A percentile compares a stretch with the other conserved stretches of the same genome.
Evolutionary conservation across 257 asterid species (phyloP).

Genomic region (Solanum bukasovii): DNA sequence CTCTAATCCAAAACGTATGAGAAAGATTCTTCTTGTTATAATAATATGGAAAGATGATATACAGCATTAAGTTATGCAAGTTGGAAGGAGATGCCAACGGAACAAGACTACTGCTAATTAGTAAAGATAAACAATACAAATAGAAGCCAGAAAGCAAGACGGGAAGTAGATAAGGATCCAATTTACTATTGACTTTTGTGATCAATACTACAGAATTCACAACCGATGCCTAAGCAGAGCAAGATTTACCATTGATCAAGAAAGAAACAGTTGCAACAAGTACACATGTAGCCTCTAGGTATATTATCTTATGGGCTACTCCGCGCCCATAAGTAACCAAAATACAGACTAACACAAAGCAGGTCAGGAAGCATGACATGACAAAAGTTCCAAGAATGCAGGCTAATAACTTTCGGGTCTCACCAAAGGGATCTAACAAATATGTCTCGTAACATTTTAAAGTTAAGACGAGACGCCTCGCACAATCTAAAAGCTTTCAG

Average conservation of each 20-base stretch:
- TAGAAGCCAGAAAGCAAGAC: background rate
- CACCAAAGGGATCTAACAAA: background rate
- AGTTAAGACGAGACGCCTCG: background rate
- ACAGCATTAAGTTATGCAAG: background rate
- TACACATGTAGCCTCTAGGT: background rate
- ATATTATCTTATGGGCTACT: background rate
- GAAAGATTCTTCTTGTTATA: background rate
- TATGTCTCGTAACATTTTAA: background rate
- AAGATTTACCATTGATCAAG: background rate
- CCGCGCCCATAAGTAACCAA: background rate
- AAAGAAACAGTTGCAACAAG: background rate
- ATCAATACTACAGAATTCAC: background rate
- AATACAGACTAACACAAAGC: background rate
- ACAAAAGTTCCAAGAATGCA: background rate
- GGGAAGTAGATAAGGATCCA: background rate
- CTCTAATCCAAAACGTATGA: background rate
- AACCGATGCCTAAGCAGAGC: background rate
- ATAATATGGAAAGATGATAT: background rate
- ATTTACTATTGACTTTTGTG: background rate
- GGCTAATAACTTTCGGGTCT: background rate
- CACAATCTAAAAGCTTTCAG: background rate
- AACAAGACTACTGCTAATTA: background rate
- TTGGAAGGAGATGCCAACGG: background rate
- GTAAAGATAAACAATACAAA: background rate
- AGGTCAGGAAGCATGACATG: background rate